These are phyloP conservation scores for Allodekkera sacchari DNA, from an alignment of 805 yeast species.

Conservation along the genomic window DNA sequence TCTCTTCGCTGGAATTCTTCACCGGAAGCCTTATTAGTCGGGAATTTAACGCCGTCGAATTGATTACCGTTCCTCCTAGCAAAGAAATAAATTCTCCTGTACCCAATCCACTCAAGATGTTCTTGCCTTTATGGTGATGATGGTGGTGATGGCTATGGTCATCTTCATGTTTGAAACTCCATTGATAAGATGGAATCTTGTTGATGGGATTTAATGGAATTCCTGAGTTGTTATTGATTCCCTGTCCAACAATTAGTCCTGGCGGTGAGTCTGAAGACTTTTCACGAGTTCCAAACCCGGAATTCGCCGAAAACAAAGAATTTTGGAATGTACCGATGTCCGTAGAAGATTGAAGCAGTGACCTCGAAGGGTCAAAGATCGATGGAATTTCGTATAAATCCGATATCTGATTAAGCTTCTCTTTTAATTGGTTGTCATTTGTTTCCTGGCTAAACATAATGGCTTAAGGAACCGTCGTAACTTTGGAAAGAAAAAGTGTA, in stretches of 20 bases:
- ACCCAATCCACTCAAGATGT: conserved; percentile 18
- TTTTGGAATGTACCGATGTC: conserved; percentile 15
- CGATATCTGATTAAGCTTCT: conserved; percentile 13
- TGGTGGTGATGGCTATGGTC: conserved; percentile 14
- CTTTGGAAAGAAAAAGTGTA: no score
- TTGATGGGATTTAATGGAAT: conserved; percentile 23
- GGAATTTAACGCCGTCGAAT: conserved; percentile 19
- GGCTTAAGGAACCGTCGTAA: background rate
- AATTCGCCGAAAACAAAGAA: conserved; percentile 18
- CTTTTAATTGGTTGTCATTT: conserved; percentile 8
- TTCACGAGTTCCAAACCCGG: no score
- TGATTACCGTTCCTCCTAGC: conserved; percentile 17
- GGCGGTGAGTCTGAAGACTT: conserved; percentile 11
- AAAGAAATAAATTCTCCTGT: conserved; percentile 18
- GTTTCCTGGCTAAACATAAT: conserved; percentile 12
- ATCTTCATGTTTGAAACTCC: conserved; percentile 24
- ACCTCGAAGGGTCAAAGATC: conserved; percentile 9
- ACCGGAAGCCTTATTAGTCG: conserved; percentile 22
- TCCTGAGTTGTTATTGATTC: conserved; percentile 26
- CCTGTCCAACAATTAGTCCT: conserved; percentile 24
- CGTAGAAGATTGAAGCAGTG: conserved; percentile 13
- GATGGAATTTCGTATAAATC: conserved; percentile 16
- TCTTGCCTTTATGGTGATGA: conserved; percentile 15
- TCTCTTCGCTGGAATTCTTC: conserved; percentile 8
- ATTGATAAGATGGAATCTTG: conserved; percentile 27